phyloP scores from a whole-genome alignment of 495 filamentous ascomycete species.

The Oidiodendron maius region DNA sequence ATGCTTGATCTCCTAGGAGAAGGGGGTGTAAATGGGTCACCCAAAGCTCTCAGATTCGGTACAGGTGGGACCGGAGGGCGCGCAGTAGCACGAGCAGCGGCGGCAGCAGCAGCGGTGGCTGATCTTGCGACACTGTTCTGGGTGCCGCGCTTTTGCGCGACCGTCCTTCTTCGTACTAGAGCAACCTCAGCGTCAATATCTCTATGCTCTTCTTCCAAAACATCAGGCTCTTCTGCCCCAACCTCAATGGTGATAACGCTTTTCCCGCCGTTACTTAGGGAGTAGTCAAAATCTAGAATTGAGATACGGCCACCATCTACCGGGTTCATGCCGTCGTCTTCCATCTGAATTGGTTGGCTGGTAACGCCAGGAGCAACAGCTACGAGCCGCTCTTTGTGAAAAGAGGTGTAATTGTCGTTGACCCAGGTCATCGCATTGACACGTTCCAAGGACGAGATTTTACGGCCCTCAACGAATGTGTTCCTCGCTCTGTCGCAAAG shows the following conservation, averaged over 20 bases:
- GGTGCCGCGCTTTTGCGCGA: slow-evolving; percentile 44
- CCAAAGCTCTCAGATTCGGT: slow-evolving; percentile 5
- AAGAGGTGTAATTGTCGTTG: slow-evolving; percentile 36
- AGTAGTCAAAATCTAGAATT: slow-evolving; percentile 69
- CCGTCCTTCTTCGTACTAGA: slow-evolving; percentile 69
- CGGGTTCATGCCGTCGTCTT: slow-evolving; percentile 63
- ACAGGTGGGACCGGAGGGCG: slow-evolving; percentile 9
- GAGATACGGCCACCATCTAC: slow-evolving; percentile 79
- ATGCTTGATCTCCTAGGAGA: slow-evolving; percentile 23
- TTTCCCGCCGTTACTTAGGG: slow-evolving; percentile 45
- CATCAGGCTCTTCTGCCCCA: slow-evolving; percentile 61
- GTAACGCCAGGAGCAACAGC: slow-evolving; percentile 73
- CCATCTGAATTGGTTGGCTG: slow-evolving; percentile 50
- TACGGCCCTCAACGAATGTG: slow-evolving; percentile 54
- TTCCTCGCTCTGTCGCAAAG: slow-evolving; percentile 60
- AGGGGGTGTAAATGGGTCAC: slow-evolving; percentile 14
- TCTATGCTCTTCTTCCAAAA: slow-evolving; percentile 66
- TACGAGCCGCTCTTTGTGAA: slow-evolving; percentile 55
- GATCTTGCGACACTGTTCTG: slow-evolving; percentile 12
- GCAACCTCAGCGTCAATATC: slow-evolving; percentile 80
- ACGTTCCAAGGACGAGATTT: slow-evolving; percentile 48
- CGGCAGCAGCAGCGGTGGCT: slow-evolving; percentile 6
- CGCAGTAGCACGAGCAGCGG: not conserved
- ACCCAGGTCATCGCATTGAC: slow-evolving; percentile 60
- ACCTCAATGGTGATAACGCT: slow-evolving; percentile 65